phyloP scores from a whole-genome alignment of 164 flowering plant genomes.

The Kingdonia uniflora region DNA sequence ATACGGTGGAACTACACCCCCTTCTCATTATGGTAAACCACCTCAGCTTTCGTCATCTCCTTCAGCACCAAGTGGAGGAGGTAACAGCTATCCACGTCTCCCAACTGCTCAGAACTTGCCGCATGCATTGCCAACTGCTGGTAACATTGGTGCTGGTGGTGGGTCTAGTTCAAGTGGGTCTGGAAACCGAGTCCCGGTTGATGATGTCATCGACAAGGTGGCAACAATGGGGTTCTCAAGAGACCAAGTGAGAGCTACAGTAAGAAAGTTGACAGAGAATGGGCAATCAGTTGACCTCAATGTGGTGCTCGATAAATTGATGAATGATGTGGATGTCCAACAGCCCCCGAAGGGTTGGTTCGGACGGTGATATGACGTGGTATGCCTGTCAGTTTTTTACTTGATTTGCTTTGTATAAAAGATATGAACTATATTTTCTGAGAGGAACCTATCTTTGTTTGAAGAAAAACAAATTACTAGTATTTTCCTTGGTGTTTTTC shows the following conservation, averaged over 20 bases:
- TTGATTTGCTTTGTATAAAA: neutral
- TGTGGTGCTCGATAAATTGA: constrained; percentile 82
- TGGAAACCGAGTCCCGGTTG: constrained; percentile 79
- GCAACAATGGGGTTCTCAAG: constrained; percentile 86
- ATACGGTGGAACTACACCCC: neutral
- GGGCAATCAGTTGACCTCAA: constrained; percentile 93
- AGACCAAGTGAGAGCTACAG: constrained; percentile 78
- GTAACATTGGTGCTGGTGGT: constrained; percentile 17
- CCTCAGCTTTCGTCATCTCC: constrained; percentile 27
- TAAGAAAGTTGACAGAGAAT: constrained; percentile 71
- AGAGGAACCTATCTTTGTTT: too few relatives aligned
- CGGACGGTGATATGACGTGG: neutral
- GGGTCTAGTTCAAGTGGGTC: constrained; percentile 52
- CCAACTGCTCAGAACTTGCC: constrained; percentile 82
- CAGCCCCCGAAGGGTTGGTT: constrained; percentile 4
- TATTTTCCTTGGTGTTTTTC: too few relatives aligned
- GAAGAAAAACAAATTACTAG: too few relatives aligned
- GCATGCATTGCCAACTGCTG: constrained; percentile 67
- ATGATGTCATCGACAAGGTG: constrained; percentile 86
- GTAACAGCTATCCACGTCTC: constrained; percentile 61
- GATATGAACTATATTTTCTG: neutral
- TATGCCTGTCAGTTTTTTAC: neutral
- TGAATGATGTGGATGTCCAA: constrained; percentile 31
- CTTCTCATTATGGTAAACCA: constrained; percentile 43
- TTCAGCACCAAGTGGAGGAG: constrained; percentile 32